A percentile compares a stretch with the other conserved stretches of the same genome.
Conservation (phyloP, 139 green algal species). For the Chlorella sp. region DNA sequence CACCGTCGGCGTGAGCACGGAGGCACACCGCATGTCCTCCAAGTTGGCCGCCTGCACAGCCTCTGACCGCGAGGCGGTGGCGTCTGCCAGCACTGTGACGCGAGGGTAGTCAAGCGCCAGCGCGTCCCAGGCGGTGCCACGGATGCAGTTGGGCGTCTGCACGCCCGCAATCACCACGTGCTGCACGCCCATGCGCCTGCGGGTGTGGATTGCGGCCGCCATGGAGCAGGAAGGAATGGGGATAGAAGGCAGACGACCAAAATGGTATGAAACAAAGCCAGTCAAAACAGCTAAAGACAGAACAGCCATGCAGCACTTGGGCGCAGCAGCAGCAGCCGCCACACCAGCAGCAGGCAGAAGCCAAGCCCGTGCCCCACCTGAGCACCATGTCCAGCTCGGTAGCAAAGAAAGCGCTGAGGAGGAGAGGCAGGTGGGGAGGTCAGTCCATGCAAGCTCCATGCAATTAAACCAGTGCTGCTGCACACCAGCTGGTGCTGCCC, state of each 20-base stretch:
- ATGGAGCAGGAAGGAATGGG: too few species aligned
- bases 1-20: conserved; percentile 34
- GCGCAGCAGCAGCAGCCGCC: too few species aligned
- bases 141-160: conserved; percentile 88
- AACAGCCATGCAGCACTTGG: too few species aligned
- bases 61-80: conserved; percentile 62
- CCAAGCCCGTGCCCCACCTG: conserved; percentile 18
- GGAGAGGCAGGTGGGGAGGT: too few species aligned
- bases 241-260: not conserved
- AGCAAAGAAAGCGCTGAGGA: conserved; percentile 69
- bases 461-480: too few species aligned
- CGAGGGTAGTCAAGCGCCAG: conserved; percentile 70
- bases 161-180: conserved; percentile 57
- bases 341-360: not conserved
- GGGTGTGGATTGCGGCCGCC: too few species aligned
- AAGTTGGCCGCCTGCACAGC: conserved; percentile 70
- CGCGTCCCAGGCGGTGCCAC: conserved; percentile 77
- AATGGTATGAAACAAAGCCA: not conserved
- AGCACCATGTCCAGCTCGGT: conserved; percentile 76
- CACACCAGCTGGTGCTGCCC: too few species aligned
- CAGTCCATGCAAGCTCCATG: too few species aligned
- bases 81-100: conserved; percentile 68
- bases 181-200: conserved; percentile 26
- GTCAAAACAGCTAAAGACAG: too few species aligned
- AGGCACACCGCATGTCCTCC: conserved; percentile 41